phyloP scores from a whole-genome alignment of 1,284 basidiomycete genomes.

The Rhodotorula sp. region DNA sequence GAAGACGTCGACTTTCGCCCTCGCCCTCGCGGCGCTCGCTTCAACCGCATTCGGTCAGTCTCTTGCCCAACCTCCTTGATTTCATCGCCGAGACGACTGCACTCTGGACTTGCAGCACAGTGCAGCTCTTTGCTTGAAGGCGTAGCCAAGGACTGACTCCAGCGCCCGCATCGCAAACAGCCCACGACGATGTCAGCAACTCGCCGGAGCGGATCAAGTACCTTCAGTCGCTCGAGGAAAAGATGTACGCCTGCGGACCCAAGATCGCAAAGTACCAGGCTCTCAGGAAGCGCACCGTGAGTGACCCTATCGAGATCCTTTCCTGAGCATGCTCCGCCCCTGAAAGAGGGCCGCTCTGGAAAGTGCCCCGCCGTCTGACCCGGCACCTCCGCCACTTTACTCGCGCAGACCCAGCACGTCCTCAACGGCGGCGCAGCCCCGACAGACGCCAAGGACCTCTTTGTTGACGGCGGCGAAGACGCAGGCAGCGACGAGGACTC shows the following conservation, averaged over 20 bases:
- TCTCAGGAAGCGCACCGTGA: conserved; percentile 46
- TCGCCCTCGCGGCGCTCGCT: conserved; percentile 8
- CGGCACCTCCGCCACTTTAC: not conserved
- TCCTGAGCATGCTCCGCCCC: not conserved
- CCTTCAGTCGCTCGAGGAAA: conserved; percentile 30
- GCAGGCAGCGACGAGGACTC: conserved; percentile 29
- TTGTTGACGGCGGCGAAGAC: conserved; percentile 47
- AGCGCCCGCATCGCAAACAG: not conserved
- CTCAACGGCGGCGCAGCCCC: conserved; percentile 43
- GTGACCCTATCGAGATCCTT: conserved; percentile 14
- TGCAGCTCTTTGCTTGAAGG: too few relatives aligned
- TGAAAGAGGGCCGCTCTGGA: not conserved
- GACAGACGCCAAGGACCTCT: conserved; percentile 47
- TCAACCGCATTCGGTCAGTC: conserved; percentile 7
- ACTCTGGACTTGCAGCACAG: not conserved
- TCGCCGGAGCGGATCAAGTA: conserved; percentile 43
- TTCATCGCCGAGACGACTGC: not conserved
- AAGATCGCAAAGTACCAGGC: conserved; percentile 49
- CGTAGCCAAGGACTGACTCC: too few relatives aligned
- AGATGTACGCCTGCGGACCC: conserved; percentile 51
- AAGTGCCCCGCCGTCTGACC: too few relatives aligned
- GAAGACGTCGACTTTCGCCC: conserved; percentile 3
- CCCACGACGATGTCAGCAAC: conserved; percentile 44
- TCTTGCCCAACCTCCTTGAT: not conserved
- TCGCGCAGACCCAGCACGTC: conserved; percentile 25